Evolutionary conservation across 768 basidiomycete genomes (phyloP).

Genomic region (Lactarius vividus): DNA sequence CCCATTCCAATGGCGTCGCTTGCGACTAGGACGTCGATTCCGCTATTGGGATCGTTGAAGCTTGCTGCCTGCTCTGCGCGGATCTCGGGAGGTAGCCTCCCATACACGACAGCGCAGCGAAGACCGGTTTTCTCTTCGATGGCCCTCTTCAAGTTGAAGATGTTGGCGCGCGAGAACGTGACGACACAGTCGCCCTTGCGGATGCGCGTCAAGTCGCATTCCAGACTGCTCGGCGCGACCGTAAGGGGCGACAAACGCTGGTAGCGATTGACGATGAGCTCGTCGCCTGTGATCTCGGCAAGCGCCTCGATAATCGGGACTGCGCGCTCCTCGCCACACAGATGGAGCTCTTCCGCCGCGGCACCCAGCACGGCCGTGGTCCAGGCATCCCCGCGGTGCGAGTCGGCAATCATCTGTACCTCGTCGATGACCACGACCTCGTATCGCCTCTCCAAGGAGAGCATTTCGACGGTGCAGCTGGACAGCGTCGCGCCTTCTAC

Average conservation of each 20-base stretch:
- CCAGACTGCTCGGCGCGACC: constrained; percentile 62
- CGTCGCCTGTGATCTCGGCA: constrained; percentile 77
- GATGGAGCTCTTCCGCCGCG: constrained; percentile 78
- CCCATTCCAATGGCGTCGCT: constrained; percentile 98
- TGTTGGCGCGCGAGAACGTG: constrained; percentile 70
- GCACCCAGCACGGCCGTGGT: constrained; percentile 74
- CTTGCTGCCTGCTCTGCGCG: constrained; percentile 87
- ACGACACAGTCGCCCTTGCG: constrained; percentile 88
- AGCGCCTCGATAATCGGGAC: constrained; percentile 74
- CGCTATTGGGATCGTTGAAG: constrained; percentile 84
- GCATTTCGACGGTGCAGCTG: constrained; percentile 97
- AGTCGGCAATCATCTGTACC: constrained; percentile 91
- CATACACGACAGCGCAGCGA: constrained; percentile 90
- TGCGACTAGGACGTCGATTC: constrained; percentile 86
- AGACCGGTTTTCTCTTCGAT: constrained; percentile 73
- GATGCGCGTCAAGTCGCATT: constrained; percentile 57
- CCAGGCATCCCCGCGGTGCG: constrained; percentile 79
- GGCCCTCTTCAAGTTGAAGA: constrained; percentile 71
- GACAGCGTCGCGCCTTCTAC: constrained; percentile 56
- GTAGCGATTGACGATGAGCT: constrained; percentile 76
- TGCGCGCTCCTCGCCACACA: constrained; percentile 94
- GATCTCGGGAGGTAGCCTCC: constrained; percentile 86
- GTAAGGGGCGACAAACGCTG: constrained; percentile 82
- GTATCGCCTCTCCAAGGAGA: constrained; percentile 39
- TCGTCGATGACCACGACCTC: constrained; percentile 96